phyloP scores from a whole-genome alignment of 345 rosid species.

The Citrus unshiu region DNA sequence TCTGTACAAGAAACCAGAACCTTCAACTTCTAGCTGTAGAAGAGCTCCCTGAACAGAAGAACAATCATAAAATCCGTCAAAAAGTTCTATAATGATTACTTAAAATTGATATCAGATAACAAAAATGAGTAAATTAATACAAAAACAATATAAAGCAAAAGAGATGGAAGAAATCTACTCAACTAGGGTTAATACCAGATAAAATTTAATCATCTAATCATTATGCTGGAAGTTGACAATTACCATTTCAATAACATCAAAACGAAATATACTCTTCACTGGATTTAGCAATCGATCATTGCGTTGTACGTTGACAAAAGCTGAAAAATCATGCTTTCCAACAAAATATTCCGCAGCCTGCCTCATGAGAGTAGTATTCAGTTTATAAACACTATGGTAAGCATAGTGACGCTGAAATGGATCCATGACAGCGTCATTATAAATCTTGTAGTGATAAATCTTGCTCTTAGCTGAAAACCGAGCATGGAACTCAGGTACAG shows the following conservation, averaged over 20 bases:
- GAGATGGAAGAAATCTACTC: background rate
- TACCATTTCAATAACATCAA: slow-evolving; percentile 73
- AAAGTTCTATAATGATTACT: background rate
- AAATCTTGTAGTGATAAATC: slow-evolving; percentile 78
- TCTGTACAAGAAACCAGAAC: slow-evolving; percentile 83
- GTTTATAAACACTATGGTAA: slow-evolving; percentile 57
- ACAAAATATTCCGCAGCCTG: slow-evolving; percentile 68
- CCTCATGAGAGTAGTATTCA: slow-evolving; percentile 53
- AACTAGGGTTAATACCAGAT: background rate
- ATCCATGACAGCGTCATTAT: slow-evolving; percentile 70
- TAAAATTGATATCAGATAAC: too few species aligned
- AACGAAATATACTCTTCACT: slow-evolving; percentile 61
- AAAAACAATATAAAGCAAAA: too few species aligned
- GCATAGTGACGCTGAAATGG: slow-evolving; percentile 71
- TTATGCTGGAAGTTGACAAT: slow-evolving; percentile 2
- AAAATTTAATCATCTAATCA: background rate
- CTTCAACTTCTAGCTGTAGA: slow-evolving; percentile 82
- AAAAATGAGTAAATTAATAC: too few species aligned
- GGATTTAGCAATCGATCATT: slow-evolving; percentile 66
- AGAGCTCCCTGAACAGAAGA: slow-evolving; percentile 58
- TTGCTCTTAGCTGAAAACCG: slow-evolving; percentile 74
- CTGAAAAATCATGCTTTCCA: slow-evolving; percentile 80
- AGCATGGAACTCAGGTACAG: slow-evolving; percentile 76
- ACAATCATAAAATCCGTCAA: background rate
- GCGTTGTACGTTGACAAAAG: slow-evolving; percentile 76